Base-by-base conservation (phyloP, 192 early-diverging fungal species). In the Oehlia diaphana region DNA sequence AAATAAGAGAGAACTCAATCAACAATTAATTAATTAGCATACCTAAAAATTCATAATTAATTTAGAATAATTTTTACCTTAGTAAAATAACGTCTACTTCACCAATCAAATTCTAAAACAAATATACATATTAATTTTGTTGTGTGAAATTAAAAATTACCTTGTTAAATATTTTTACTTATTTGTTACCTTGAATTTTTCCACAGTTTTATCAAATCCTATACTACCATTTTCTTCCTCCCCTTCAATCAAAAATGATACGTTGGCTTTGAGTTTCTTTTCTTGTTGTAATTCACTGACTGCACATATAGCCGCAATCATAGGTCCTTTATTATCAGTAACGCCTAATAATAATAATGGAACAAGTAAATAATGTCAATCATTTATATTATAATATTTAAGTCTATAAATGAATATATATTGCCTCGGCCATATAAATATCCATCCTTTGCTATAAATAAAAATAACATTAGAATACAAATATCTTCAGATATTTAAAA, bases 251-350 rank as follows among this genome's bases (percentile, higher is more conserved):
- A 92, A 86, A 76, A 94, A 93, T 50, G 90, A 90, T 9, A 94
- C 92, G 44, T 92, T 88, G 19, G 90, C 83, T 64, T 87, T 85
- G 64, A 94, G 77, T 1, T 79, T 63, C 2, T 89, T 84, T n/a
- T 90, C 84, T 47, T 89, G 88, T 12, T 87, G 83, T 66, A 94
- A 81, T 70, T 93, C 93, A 42, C 88, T 85, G 2, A 90, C 90
- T 3, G 93, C 93, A 86, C 92, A 94, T 28, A 93, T 89, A 28
- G 86, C 87, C 6, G 93, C 88, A 58, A 95, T 82, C 23, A 95
- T 88, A 0, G 94, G 94, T 44, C 94, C 94, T 84, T 95, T 95
- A 81, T 95, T 92, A 78, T 95, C 94, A n/a, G 89, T 91, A 7
- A 90, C 93, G 28, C 71, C 71, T 72, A 31, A 39, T 6, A 14